Evolutionary conservation across 2,329 filamentous ascomycete genomes (phyloP).

Genomic region (Neurospora sp.): DNA sequence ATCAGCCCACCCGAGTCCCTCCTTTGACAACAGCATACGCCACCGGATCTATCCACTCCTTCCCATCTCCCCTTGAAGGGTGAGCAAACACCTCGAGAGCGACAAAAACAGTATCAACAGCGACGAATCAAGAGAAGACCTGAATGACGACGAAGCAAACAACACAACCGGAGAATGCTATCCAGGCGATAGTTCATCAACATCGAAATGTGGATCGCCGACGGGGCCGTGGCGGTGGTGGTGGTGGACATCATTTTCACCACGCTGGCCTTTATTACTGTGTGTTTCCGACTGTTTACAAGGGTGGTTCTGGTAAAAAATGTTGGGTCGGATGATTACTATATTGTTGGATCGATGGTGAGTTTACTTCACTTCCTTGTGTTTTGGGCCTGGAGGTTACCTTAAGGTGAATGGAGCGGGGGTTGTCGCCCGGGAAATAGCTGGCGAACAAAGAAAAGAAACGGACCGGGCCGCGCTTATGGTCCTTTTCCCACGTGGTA

Average conservation of each 20-base stretch:
- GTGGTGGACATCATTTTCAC: slow-evolving; percentile 14
- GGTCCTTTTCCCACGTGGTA: neutral
- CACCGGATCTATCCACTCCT: neutral
- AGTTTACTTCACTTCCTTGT: neutral
- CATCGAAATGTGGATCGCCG: slow-evolving; percentile 7
- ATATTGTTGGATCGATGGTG: slow-evolving; percentile 14
- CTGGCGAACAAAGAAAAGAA: neutral
- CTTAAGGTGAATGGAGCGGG: neutral
- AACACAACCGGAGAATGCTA: neutral
- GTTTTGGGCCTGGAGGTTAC: neutral
- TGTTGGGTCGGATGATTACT: slow-evolving; percentile 14
- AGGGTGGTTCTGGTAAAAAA: slow-evolving; percentile 12
- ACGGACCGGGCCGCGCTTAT: neutral
- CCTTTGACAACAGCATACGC: neutral
- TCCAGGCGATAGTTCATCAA: neutral
- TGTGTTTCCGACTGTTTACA: slow-evolving; percentile 12
- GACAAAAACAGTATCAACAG: neutral
- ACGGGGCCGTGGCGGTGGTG: slow-evolving; percentile 7
- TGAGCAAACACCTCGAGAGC: neutral
- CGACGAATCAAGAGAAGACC: neutral
- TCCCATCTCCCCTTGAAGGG: neutral
- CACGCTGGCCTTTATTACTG: slow-evolving; percentile 12
- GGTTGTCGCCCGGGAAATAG: neutral
- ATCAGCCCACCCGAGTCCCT: neutral
- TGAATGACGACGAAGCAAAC: neutral